phyloP scores from a whole-genome alignment of 495 filamentous ascomycete genomes.

The Penicillium fimorum region DNA sequence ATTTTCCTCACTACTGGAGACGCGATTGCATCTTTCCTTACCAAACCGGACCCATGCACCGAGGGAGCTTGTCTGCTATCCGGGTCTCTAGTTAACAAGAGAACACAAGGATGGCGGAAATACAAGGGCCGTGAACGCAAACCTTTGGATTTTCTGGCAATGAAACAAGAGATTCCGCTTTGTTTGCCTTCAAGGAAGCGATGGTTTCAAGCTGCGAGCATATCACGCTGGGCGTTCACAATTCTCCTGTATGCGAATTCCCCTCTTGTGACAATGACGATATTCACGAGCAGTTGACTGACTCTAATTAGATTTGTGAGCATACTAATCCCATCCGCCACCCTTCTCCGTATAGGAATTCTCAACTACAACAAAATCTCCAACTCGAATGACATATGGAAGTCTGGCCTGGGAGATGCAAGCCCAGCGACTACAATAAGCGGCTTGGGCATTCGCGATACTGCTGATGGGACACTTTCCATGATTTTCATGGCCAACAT shows the following conservation, averaged over 20 bases:
- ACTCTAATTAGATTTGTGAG: neutral
- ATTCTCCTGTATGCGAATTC: neutral
- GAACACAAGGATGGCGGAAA: neutral
- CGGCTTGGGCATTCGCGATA: neutral
- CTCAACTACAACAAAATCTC: neutral
- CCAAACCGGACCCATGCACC: neutral
- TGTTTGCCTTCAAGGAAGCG: neutral
- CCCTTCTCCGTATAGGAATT: neutral
- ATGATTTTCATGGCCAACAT: slow-evolving; percentile 28
- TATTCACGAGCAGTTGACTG: neutral
- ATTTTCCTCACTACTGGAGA: neutral
- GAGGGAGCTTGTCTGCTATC: neutral
- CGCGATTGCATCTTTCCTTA: neutral
- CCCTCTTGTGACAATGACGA: neutral
- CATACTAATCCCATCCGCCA: neutral
- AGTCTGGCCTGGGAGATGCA: neutral
- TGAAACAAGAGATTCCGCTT: neutral
- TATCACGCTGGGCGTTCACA: neutral
- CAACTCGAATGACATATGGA: neutral
- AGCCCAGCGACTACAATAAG: neutral
- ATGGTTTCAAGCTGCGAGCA: neutral
- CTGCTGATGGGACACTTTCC: neutral
- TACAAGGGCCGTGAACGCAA: neutral
- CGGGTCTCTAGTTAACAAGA: neutral
- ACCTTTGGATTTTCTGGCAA: neutral